Evolutionary conservation across 2,329 filamentous ascomycete species (phyloP).

Genomic region (Lojkania enalia): DNA sequence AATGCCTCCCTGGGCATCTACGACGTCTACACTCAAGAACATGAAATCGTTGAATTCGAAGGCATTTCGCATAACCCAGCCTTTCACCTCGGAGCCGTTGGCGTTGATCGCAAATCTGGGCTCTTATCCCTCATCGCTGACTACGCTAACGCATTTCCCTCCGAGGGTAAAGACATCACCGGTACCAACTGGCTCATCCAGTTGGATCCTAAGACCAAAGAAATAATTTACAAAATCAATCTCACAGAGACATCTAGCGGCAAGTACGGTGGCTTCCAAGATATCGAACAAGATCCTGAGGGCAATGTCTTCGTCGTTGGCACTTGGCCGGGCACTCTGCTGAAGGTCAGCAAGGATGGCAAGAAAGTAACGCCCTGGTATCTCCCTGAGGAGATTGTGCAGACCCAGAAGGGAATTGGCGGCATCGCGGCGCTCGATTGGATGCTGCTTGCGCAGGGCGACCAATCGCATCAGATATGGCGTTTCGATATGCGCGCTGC

Average conservation of each 20-base stretch:
- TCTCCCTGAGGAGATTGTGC: constrained; percentile 11
- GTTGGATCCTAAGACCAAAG: constrained; percentile 11
- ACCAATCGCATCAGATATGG: constrained; percentile 8
- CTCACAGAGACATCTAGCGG: constrained; percentile 18
- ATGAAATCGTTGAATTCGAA: constrained; percentile 16
- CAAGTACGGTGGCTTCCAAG: constrained; percentile 23
- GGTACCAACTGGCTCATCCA: constrained; percentile 23
- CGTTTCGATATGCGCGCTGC: constrained; percentile 17
- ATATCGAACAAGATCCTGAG: constrained; percentile 21
- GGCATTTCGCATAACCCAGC: constrained; percentile 19
- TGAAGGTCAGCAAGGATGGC: constrained; percentile 15
- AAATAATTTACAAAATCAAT: constrained; percentile 20
- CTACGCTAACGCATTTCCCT: constrained; percentile 11
- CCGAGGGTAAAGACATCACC: constrained; percentile 19
- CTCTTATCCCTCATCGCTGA: constrained; percentile 20
- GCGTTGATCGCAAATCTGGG: constrained; percentile 11
- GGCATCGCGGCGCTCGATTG: constrained; percentile 18
- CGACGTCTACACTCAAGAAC: constrained; percentile 18
- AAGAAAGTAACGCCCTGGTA: constrained; percentile 20
- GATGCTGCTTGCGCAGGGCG: constrained; percentile 17
- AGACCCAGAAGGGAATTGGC: constrained; percentile 16
- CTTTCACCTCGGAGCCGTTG: constrained; percentile 22
- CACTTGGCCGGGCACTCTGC: constrained; percentile 17
- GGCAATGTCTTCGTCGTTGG: constrained; percentile 23
- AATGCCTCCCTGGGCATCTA: constrained; percentile 26